Evolutionary conservation across 768 basidiomycete genomes (phyloP).

Genomic region (Symmetrospora coprosmae): DNA sequence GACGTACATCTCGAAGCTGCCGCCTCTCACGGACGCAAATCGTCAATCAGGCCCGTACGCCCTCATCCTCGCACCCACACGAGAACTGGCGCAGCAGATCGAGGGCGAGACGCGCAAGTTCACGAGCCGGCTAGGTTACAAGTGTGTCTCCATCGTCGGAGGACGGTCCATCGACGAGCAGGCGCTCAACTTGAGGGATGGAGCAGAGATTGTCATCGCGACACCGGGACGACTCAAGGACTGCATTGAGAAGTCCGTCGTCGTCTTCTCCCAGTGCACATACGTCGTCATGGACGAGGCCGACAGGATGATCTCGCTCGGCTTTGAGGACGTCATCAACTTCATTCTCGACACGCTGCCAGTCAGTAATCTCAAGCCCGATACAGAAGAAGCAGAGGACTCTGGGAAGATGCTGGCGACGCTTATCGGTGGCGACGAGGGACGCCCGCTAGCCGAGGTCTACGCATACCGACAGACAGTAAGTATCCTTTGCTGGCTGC

Average conservation of each 20-base stretch:
- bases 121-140: constrained; percentile 73
- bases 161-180: constrained; percentile 96
- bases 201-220: constrained; percentile 95
- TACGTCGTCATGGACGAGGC: constrained; percentile 99
- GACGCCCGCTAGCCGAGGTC: constrained; percentile 18
- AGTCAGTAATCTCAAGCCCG: constrained; percentile 71
- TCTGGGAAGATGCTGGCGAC: constrained; percentile 65
- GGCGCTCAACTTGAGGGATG: constrained; percentile 91
- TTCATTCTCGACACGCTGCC: constrained; percentile 91
- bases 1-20: constrained; percentile 78
- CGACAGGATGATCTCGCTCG: constrained; percentile 95
- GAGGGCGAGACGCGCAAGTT: constrained; percentile 86
- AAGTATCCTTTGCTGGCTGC: background rate
- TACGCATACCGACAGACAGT: constrained; percentile 32
- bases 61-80: constrained; percentile 80
- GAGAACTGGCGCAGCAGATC: constrained; percentile 91
- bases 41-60: constrained; percentile 87
- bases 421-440: constrained; percentile 32
- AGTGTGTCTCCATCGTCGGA: constrained; percentile 94
- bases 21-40: constrained; percentile 78
- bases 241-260: constrained; percentile 84
- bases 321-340: constrained; percentile 84
- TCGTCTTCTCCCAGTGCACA: constrained; percentile 90
- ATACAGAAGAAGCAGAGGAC: constrained; percentile 48
- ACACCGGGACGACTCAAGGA: constrained; percentile 97